phyloP scores from a whole-genome alignment of 371 early-diverging fungal genomes.

The Capillidium rhysosporum region DNA sequence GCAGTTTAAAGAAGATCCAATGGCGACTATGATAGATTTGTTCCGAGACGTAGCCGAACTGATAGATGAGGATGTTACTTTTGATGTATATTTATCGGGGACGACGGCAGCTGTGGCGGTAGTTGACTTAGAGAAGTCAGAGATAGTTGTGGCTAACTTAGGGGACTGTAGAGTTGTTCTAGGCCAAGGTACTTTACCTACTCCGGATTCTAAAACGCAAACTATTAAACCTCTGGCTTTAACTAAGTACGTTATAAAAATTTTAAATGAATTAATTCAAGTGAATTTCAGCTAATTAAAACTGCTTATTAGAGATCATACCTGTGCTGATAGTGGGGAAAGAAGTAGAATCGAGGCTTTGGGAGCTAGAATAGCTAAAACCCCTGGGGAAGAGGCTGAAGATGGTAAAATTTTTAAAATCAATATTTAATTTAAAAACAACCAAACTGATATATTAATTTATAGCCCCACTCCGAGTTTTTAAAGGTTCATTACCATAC shows the following conservation, averaged over 20 bases:
- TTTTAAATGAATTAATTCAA: not conserved
- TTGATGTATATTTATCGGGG: not conserved
- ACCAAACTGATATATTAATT: not conserved
- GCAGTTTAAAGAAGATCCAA: not conserved
- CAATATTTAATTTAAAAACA: too few species aligned
- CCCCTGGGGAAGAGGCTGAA: not conserved
- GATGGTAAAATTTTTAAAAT: constrained; percentile 4
- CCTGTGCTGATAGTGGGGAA: constrained; percentile 1
- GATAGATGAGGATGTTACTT: not conserved
- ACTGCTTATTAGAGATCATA: constrained; percentile 1
- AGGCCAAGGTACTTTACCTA: not conserved
- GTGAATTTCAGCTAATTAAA: not conserved
- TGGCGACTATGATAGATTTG: not conserved
- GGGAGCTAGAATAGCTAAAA: constrained; percentile 2
- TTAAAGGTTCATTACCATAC: constrained; percentile 4
- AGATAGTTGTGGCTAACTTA: not conserved
- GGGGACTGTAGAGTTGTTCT: not conserved
- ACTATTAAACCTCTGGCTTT: not conserved
- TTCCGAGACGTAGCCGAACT: constrained; percentile 1
- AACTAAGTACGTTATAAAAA: not conserved
- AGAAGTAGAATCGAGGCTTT: not conserved
- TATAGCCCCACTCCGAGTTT: constrained; percentile 5
- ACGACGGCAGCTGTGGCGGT: not conserved
- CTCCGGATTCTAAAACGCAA: too few species aligned
- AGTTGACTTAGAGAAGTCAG: not conserved